Base-by-base conservation (phyloP, 345 rosid genomes). In the Brassica cretica region DNA sequence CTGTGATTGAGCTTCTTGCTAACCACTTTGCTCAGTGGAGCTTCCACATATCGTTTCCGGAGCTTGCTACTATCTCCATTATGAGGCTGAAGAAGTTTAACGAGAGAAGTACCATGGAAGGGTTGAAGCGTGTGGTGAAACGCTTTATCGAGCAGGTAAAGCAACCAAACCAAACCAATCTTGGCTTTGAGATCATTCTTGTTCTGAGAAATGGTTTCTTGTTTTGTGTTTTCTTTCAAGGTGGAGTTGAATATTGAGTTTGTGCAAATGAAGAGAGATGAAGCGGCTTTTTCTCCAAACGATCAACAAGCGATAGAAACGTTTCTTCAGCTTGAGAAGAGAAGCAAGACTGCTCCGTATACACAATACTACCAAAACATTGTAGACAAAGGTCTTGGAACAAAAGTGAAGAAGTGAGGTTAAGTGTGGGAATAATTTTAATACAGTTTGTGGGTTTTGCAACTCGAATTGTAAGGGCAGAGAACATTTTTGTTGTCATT, bases 11-110 rank as follows among this genome's bases (percentile, higher is more conserved):
- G 85, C 82, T 95, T 55, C 91, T 95, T 62, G 87, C 89, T 6
- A 78, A 27, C 33, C 99, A 95, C 85, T 93, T 93, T 80, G 83
- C 89, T 80, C 92, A 87, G 56, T 93, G 97, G 99, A 89, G 99
- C 80, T 83, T 84, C 73, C 91, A 93, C 84, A 88, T 95, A 76
- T 89, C 98, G 16, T 91, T 95, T 73, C 99, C 98, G 6, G 99
- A 95, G 81, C 84, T 93, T 77, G 93, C 96, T 56, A 90, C 96
- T 11, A 77, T 93, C 49, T 89, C 99, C 15, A 58, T 93, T 67
- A 82, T 91, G 80, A 78, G 83, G 73, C 78, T 91, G 55, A 93
- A 78, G 85, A 92, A 89, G 78, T 90, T 86, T 76, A 83, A 80
- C 66, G 97, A 90, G 83, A 83, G 44, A 16, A 86, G 87, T 37